A percentile compares a stretch with the other conserved stretches of the same genome.
Conservation (phyloP, 345 rosid species). For the Garcia nutans region DNA sequence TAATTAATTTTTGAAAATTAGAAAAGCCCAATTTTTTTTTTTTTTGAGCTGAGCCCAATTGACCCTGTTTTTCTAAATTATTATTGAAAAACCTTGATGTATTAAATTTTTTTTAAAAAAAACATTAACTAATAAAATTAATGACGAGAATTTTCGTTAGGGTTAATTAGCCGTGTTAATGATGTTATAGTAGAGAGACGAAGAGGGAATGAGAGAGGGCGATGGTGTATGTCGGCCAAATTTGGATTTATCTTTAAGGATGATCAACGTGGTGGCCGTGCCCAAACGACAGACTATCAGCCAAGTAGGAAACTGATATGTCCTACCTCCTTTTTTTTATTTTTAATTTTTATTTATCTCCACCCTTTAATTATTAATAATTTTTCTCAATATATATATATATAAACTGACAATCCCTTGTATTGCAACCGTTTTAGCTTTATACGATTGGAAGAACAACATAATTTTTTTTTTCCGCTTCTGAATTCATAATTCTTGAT, state of each 20-base stretch:
- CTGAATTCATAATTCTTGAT: background rate
- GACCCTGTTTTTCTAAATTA: too few species aligned
- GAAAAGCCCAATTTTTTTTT: too few species aligned
- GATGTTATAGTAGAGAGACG: too few species aligned
- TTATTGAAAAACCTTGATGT: too few species aligned
- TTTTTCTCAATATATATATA: background rate
- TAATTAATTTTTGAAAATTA: too few species aligned
- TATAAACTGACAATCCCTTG: background rate
- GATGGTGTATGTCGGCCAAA: conserved; percentile 62
- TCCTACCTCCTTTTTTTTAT: background rate
- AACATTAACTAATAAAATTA: too few species aligned
- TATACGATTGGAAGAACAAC: background rate
- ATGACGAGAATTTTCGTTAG: too few species aligned
- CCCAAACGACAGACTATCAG: conserved; percentile 48
- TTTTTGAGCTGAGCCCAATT: too few species aligned
- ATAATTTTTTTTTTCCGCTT: conserved; percentile 3
- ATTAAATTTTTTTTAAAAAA: too few species aligned
- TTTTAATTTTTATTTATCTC: background rate
- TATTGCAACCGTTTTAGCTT: conserved; percentile 4
- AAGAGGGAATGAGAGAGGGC: conserved; percentile 2
- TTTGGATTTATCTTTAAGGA: conserved; percentile 43
- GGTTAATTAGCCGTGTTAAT: too few species aligned
- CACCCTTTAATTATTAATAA: background rate
- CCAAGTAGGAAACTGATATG: conserved; percentile 39
- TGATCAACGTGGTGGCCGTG: conserved; percentile 64